Percentiles rank a stretch among this genome's conserved stretches.
Conservation (phyloP, 2,329 filamentous ascomycete species). For the Capronia coronata region DNA sequence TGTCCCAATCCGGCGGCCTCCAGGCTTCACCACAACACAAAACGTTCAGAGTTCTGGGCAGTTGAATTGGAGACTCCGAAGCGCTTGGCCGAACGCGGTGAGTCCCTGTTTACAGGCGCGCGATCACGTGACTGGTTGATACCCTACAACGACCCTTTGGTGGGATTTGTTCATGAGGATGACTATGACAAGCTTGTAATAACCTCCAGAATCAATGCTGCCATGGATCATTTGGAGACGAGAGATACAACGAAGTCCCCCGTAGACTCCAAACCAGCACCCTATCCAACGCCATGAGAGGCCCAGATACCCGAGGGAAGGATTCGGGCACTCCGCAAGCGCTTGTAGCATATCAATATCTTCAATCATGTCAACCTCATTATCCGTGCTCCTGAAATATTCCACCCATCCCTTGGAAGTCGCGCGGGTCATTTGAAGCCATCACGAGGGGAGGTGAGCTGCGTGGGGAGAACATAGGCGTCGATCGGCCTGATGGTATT, state of each 20-base stretch:
- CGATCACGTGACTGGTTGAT: constrained; percentile 6
- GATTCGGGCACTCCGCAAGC: no score
- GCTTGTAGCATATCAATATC: neutral
- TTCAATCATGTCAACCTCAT: neutral
- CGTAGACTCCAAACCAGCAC: neutral
- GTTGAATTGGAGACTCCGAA: no score
- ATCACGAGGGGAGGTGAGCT: constrained; percentile 4
- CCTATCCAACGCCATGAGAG: neutral
- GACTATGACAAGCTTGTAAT: no score
- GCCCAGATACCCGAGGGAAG: neutral
- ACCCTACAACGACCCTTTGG: no score
- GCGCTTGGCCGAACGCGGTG: constrained; percentile 1
- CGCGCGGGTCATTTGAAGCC: neutral
- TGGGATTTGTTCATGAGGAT: no score
- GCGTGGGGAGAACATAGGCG: constrained; percentile 4
- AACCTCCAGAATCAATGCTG: no score
- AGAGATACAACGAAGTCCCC: no score
- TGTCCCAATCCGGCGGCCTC: neutral
- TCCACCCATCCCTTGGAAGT: constrained; percentile 8
- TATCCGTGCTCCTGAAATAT: neutral
- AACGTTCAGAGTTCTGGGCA: no score
- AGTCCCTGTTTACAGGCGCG: neutral
- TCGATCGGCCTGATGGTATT: constrained; percentile 5
- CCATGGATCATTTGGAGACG: no score
- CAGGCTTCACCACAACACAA: no score